Conservation (phyloP, 73 alveolate species). For the Diophrys appendiculata region DNA sequence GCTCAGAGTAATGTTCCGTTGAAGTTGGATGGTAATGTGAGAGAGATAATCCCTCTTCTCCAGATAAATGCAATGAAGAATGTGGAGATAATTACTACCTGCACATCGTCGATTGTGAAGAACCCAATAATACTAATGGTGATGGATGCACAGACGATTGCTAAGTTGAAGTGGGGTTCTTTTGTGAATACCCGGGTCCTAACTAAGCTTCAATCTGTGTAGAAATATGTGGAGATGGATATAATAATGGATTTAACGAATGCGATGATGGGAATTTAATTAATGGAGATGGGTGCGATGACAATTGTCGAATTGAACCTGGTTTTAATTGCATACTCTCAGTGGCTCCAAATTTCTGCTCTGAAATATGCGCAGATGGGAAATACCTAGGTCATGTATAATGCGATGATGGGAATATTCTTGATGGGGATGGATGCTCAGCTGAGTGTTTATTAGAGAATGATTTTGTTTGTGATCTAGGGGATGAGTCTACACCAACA, state of each 20-base stretch:
- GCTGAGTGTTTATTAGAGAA: neutral
- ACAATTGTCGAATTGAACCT: conserved; percentile 49
- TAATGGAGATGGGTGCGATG: conserved; percentile 67
- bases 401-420: neutral
- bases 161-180: neutral
- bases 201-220: conserved; percentile 3
- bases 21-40: neutral
- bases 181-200: neutral
- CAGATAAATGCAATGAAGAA: neutral
- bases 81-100: neutral
- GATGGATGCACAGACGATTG: neutral
- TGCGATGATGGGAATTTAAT: conserved; percentile 66
- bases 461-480: neutral
- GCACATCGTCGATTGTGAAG: neutral
- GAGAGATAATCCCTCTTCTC: neutral
- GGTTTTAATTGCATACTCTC: conserved; percentile 51
- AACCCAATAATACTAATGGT: neutral
- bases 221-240: conserved; percentile 49
- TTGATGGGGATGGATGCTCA: neutral
- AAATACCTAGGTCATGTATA: neutral
- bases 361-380: neutral
- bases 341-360: neutral
- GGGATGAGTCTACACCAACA: neutral
- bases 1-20: neutral
- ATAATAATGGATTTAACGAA: conserved; percentile 26